Conservation (phyloP, 768 basidiomycete genomes). For the Collybia sordida region DNA sequence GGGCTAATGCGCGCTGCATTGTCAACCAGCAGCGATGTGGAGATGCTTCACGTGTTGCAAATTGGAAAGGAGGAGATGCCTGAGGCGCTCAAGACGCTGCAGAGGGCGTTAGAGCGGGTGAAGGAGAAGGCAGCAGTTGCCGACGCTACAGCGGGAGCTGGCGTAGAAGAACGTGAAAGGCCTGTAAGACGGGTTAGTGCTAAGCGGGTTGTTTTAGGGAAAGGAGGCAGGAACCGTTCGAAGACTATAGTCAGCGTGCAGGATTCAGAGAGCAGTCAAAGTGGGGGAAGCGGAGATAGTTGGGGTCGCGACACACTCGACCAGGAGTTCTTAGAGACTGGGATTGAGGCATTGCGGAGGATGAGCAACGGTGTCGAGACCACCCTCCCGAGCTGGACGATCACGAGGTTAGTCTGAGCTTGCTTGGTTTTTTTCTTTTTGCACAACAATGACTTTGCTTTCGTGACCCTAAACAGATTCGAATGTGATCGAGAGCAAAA, state of each 20-base stretch:
- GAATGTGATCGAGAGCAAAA: constrained; percentile 72
- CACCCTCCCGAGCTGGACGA: constrained; percentile 71
- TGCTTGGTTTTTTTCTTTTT: background rate
- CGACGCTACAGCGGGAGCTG: background rate
- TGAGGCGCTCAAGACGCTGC: constrained; percentile 79
- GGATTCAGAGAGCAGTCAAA: constrained; percentile 3
- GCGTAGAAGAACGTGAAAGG: too few species aligned
- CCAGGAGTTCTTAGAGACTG: constrained; percentile 68
- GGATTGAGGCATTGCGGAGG: constrained; percentile 68
- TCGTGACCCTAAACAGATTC: too few species aligned
- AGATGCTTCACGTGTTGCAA: constrained; percentile 63
- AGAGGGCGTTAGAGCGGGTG: constrained; percentile 59
- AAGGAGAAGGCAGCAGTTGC: constrained; percentile 20
- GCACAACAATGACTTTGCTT: too few species aligned
- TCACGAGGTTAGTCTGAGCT: constrained; percentile 56
- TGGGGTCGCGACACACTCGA: constrained; percentile 50
- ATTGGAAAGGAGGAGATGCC: constrained; percentile 69
- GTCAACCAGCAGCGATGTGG: constrained; percentile 55
- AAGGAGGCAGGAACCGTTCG: background rate
- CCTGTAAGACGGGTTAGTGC: constrained; percentile 4
- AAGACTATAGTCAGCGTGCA: constrained; percentile 8
- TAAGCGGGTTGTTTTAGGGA: constrained; percentile 2
- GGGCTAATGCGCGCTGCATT: constrained; percentile 59
- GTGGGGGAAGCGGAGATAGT: background rate
- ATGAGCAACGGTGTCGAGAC: constrained; percentile 45